Evolutionary conservation across 805 yeast genomes (phyloP).

Genomic region (Monosporozyma solicola): DNA sequence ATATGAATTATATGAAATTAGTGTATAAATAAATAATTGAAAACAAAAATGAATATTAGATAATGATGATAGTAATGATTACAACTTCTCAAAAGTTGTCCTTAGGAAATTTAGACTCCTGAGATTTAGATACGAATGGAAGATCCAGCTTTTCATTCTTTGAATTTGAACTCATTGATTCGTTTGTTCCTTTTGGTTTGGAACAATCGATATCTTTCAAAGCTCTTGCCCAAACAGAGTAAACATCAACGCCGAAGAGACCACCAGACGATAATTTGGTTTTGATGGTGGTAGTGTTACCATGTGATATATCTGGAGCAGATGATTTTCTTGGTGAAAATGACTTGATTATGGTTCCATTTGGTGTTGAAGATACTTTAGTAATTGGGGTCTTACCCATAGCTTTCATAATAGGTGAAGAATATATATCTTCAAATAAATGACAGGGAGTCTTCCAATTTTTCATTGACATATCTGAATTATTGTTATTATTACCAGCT

Average conservation of each 20-base stretch:
- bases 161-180: not conserved
- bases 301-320: slow-evolving; percentile 7
- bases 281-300: slow-evolving; percentile 4
- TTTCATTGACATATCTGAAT: slow-evolving; percentile 9
- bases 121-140: slow-evolving; percentile 7
- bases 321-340: slow-evolving; percentile 13
- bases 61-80: not conserved
- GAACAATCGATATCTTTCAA: slow-evolving; percentile 8
- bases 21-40: not conserved
- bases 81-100: slow-evolving; percentile 1
- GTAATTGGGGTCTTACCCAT: slow-evolving; percentile 15
- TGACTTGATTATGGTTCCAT: slow-evolving; percentile 9
- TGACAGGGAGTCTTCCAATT: slow-evolving; percentile 30
- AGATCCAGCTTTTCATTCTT: slow-evolving; percentile 8
- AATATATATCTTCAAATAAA: slow-evolving; percentile 26
- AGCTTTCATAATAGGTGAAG: slow-evolving; percentile 26
- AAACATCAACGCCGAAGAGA: slow-evolving; percentile 29
- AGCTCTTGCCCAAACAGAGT: slow-evolving; percentile 30
- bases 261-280: slow-evolving; percentile 25
- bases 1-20: not conserved
- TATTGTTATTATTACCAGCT: not conserved
- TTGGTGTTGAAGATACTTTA: slow-evolving; percentile 12
- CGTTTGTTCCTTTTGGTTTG: not conserved
- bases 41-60: not conserved
- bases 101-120: not conserved